Percentiles rank a stretch among this genome's conserved stretches.
Conservation (phyloP, 2,329 filamentous ascomycete species). For the Seiridium unicorne region DNA sequence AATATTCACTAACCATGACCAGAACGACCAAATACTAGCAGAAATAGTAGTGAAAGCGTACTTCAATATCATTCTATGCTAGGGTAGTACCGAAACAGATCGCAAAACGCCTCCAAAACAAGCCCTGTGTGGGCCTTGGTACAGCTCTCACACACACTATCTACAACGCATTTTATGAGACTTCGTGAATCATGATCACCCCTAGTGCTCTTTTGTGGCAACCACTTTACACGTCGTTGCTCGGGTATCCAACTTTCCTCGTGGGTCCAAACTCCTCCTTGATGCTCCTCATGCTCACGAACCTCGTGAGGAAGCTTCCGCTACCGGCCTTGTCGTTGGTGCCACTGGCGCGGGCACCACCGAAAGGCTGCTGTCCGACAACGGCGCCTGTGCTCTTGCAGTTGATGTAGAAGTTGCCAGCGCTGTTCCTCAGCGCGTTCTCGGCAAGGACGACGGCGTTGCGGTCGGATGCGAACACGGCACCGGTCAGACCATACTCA, state of each 20-base stretch:
- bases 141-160: background rate
- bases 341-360: conserved; percentile 64
- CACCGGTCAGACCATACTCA: conserved; percentile 76
- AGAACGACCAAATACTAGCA: no score
- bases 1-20: no score
- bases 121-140: background rate
- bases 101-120: background rate
- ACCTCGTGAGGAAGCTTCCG: conserved; percentile 60
- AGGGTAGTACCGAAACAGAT: background rate
- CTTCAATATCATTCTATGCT: background rate
- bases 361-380: conserved; percentile 72
- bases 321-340: conserved; percentile 75
- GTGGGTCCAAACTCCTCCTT: conserved; percentile 74
- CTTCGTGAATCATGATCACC: background rate
- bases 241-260: conserved; percentile 65
- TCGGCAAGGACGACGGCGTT: conserved; percentile 66
- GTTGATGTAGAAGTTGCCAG: conserved; percentile 86
- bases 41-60: no score
- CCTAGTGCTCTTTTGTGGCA: no score
- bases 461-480: conserved; percentile 72
- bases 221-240: conserved; percentile 58
- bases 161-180: background rate
- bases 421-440: conserved; percentile 67
- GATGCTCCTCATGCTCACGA: conserved; percentile 65
- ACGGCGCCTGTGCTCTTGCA: conserved; percentile 77